Conservation (phyloP, 805 yeast genomes). For the Hermanozyma aechmeae region DNA sequence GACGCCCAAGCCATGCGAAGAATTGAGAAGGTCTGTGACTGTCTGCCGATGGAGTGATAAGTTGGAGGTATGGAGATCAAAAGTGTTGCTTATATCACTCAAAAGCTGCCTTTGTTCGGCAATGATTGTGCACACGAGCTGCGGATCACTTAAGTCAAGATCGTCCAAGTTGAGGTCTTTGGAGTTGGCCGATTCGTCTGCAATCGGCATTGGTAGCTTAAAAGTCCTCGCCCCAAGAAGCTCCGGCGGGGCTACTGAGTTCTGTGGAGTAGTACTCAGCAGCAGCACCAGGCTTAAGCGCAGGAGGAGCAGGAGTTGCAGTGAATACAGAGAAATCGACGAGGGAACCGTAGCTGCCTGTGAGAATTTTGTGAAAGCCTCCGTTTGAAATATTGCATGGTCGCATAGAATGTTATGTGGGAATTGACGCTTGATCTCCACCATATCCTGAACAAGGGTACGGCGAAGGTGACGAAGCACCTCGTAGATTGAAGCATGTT, state of each 20-base stretch:
- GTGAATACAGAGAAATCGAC: neutral
- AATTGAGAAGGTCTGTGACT: no score
- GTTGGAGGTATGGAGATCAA: no score
- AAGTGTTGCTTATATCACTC: no score
- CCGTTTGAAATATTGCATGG: constrained; percentile 16
- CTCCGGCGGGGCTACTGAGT: no score
- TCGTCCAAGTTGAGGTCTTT: no score
- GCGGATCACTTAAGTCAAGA: no score
- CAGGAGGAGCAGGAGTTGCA: neutral
- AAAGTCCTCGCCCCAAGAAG: constrained; percentile 21
- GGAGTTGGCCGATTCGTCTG: neutral
- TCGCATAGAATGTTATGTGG: constrained; percentile 15
- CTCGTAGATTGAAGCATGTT: constrained; percentile 8
- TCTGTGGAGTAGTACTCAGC: no score
- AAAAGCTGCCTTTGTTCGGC: no score
- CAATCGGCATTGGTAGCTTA: no score
- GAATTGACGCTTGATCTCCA: constrained; percentile 10
- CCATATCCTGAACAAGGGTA: constrained; percentile 22
- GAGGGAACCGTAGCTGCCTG: neutral
- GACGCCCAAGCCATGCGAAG: no score
- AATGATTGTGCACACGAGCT: no score
- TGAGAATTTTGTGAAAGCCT: neutral
- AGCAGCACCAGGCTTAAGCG: neutral
- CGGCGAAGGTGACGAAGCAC: constrained; percentile 10
- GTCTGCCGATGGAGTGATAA: no score